Base-by-base conservation (phyloP, 129 eudicot species). In the Ambrosia trifida region DNA sequence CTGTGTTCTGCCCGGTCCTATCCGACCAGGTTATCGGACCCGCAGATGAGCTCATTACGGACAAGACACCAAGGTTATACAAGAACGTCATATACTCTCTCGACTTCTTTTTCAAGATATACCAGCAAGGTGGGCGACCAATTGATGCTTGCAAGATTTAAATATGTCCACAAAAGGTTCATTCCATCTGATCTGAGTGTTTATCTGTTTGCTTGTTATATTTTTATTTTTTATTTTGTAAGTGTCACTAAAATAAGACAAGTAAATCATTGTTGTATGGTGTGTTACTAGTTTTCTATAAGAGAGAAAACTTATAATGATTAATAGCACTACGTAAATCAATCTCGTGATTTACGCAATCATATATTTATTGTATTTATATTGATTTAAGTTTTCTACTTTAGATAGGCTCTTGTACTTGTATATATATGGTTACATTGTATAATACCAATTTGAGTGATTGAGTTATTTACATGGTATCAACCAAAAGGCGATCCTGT, bases 11-110 rank as follows among this genome's bases (percentile, higher is more conserved):
- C 58, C 35, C 45, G 49, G 84, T 85, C 7, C 70, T 73, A 31
- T 30, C 71, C 2, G 72, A 76, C 31, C 32, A 24, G 31, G 87
- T 82, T 16, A 69, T 88, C 50, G 84, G 82, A 62, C 95, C 95
- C 2, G 81, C 64, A 18, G 84, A 75, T 20, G 79, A 36, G 74
- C 71, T 88, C 20, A 36, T 85, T 33, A 72, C 78, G 2, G 77
- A 76, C 2, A 72, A 61, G 41, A 58, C 64, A 30, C 64, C 64
- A 1, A 58, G 64, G 64, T 31, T 31, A 13, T 58, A 58, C 61
- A 64, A 72, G 33, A 77, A 61, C 2, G 78, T 73, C 35, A 80
- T 75, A 18, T 61, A 82, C 43, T 66, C 84, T 65, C 13, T 16
- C 5, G 71, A 46, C 18, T 35, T 18, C 24, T 79, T 52, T 65